Percentiles rank a stretch among this genome's conserved stretches.
phyloP scores from a whole-genome alignment of 345 rosid genomes.

The Dimocarpus longan region DNA sequence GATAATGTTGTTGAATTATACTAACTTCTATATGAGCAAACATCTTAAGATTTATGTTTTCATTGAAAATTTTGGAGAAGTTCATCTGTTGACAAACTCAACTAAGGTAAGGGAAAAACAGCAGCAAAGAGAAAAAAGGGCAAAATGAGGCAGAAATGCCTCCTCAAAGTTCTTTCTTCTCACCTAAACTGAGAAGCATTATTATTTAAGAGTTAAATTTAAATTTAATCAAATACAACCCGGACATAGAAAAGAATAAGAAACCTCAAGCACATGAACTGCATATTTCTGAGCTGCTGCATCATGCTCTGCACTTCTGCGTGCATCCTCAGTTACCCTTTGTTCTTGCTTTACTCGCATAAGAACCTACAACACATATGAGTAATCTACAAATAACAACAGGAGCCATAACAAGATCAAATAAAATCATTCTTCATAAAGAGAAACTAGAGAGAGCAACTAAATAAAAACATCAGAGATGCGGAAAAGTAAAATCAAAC shows the following conservation, averaged over 20 bases:
- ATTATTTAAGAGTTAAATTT: background rate
- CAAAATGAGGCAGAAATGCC: background rate
- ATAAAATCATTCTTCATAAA: slow-evolving; percentile 8
- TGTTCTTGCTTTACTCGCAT: slow-evolving; percentile 91
- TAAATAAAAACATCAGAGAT: background rate
- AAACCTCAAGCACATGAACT: slow-evolving; percentile 70
- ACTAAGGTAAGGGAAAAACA: background rate
- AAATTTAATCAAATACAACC: background rate
- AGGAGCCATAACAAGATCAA: slow-evolving; percentile 10
- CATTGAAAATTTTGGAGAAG: background rate
- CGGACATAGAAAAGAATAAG: slow-evolving; percentile 7
- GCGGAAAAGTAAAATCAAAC: slow-evolving; percentile 29
- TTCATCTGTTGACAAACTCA: background rate
- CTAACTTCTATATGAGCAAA: too few relatives aligned
- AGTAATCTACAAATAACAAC: slow-evolving; percentile 9
- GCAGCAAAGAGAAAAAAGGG: background rate
- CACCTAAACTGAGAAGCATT: background rate
- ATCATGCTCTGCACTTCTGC: slow-evolving; percentile 72
- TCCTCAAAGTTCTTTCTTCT: background rate
- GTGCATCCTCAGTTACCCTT: slow-evolving; percentile 89
- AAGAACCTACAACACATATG: slow-evolving; percentile 52
- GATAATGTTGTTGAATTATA: background rate
- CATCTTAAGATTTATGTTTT: background rate
- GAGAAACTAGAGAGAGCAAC: slow-evolving; percentile 1
- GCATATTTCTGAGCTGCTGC: slow-evolving; percentile 71